Evolutionary conservation across 441 rosid genomes (phyloP), one percentile per base, ranked within the genome.

Genomic region (Euphorbia corollata): DNA sequence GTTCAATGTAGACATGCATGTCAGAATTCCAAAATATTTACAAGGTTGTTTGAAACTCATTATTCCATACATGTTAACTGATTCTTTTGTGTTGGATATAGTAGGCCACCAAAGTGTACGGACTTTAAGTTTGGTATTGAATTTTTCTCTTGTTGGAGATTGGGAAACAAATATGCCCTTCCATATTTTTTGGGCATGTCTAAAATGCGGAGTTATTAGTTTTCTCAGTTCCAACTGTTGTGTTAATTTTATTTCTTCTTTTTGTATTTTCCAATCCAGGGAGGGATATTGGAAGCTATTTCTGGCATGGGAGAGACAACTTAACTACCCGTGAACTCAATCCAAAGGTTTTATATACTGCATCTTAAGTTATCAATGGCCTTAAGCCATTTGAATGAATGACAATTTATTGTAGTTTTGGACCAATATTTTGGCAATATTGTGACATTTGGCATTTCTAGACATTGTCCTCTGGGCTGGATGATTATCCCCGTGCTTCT

Each of bases 401-500:
- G 24, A 43, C 41, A 18, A 18, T 18, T 20, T 30, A 13, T 61
- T 38, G 20, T 64, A 24, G 30, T 62, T 34, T 27, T 39, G 20
- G 30, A 54, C 20, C 7, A 67, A 16, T 57, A 57, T 41, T 32
- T 65, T 3, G 34, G 47, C 19, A 41, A 18, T 45, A 11, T 36
- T 20, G 7, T 57, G 12, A 47, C n/a, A 2, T 80, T 64, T 80
- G 74, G 69, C 70, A 51, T 73, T 65, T 71, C 65, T 80, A 96
- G 98, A 77, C 97, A 23, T 85, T 96, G 34, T 85, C 96, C 53
- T 92, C 99, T 59, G 99, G 99, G 71, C 79, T 96, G 62, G 99
- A 96, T 78, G 98, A 96, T 82, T 92, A 90, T 79, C 99, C 99
- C 0, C 96, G 96, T 61, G 97, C 99, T 71, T 96, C 97, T 47